Evolutionary conservation across 192 early-diverging fungal genomes (phyloP).

Genomic region (Podila epigama): DNA sequence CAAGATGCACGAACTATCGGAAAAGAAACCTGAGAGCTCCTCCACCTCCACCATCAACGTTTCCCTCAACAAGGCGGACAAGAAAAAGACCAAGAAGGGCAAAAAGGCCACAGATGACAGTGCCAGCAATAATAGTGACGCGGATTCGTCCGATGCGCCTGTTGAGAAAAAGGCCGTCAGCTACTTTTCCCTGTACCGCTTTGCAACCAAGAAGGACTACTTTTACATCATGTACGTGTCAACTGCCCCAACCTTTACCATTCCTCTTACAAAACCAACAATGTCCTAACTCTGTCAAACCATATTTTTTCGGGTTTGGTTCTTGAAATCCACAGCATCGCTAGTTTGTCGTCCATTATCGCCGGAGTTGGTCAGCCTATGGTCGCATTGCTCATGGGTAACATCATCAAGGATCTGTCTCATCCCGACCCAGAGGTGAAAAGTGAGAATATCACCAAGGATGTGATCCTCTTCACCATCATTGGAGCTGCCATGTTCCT

Average conservation of each 20-base stretch:
- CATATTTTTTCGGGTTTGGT: neutral
- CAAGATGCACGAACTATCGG: neutral
- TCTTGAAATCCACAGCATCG: constrained; percentile 12
- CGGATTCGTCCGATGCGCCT: constrained; percentile 13
- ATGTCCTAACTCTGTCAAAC: too few relatives aligned
- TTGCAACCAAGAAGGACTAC: constrained; percentile 62
- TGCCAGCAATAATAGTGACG: neutral
- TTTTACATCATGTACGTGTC: constrained; percentile 34
- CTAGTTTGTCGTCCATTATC: constrained; percentile 18
- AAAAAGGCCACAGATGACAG: neutral
- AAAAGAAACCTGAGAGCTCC: neutral
- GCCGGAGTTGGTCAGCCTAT: constrained; percentile 37
- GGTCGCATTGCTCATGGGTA: constrained; percentile 28
- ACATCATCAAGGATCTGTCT: constrained; percentile 5
- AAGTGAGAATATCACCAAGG: neutral
- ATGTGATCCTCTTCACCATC: constrained; percentile 24
- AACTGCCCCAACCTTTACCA: neutral
- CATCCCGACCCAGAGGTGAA: neutral
- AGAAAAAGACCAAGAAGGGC: constrained; percentile 3
- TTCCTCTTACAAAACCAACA: too few relatives aligned
- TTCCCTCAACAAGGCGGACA: constrained; percentile 2
- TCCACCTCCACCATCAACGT: constrained; percentile 5
- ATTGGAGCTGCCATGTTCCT: constrained; percentile 65
- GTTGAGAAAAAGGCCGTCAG: constrained; percentile 60
- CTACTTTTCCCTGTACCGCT: constrained; percentile 71